Evolutionary conservation across 768 basidiomycete species (phyloP).

Genomic region (Suillus weaverae): DNA sequence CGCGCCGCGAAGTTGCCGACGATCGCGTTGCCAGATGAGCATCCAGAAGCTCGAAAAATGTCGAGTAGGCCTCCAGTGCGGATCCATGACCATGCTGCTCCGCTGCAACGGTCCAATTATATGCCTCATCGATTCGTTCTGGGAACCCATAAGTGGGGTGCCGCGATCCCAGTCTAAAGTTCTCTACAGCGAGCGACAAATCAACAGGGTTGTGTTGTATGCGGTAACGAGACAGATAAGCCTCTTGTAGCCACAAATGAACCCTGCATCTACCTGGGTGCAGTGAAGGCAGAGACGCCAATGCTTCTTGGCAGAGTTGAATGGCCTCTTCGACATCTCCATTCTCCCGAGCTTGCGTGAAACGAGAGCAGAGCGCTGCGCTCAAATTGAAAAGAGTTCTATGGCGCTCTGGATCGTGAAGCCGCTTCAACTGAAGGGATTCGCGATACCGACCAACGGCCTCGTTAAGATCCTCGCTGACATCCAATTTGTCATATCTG

Average conservation of each 20-base stretch:
- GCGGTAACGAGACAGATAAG: constrained; percentile 28
- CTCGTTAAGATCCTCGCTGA: constrained; percentile 18
- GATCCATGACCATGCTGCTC: too few species aligned
- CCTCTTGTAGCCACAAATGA: background rate
- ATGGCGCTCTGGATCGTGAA: constrained; percentile 11
- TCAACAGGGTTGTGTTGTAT: constrained; percentile 16
- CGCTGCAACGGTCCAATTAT: too few species aligned
- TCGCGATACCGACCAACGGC: constrained; percentile 17
- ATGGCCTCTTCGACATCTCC: constrained; percentile 27
- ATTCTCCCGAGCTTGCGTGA: background rate
- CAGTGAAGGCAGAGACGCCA: background rate
- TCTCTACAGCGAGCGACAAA: constrained; percentile 12
- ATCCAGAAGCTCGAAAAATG: too few species aligned
- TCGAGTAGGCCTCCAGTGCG: too few species aligned
- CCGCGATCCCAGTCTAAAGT: constrained; percentile 29
- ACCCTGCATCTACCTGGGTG: background rate
- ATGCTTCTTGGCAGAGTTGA: constrained; percentile 6
- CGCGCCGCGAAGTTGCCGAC: too few species aligned
- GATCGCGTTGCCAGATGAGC: too few species aligned
- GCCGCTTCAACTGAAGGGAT: constrained; percentile 6
- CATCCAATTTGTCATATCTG: constrained; percentile 11
- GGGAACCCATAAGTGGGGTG: too few species aligned
- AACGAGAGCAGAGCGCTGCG: constrained; percentile 18
- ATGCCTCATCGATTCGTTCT: too few species aligned
- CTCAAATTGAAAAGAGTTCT: constrained; percentile 9